These are phyloP conservation scores for Tuber brumale DNA, from an alignment of 495 filamentous ascomycete genomes.

Conservation along the genomic window DNA sequence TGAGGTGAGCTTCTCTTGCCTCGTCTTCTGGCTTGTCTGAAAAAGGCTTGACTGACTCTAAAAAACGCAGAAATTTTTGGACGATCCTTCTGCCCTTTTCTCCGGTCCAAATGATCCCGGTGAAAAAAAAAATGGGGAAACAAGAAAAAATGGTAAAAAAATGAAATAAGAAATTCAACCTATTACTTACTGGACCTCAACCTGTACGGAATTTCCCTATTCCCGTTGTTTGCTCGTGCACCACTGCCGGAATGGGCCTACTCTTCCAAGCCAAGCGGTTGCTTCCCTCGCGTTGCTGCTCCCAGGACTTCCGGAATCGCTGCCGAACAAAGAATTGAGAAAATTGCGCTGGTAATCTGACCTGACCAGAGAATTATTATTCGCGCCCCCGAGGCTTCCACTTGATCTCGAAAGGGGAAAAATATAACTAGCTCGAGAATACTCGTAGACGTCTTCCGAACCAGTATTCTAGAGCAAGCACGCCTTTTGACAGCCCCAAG, in stretches of 20 bases:
- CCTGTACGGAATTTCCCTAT: neutral
- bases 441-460: neutral
- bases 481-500: neutral
- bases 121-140: neutral
- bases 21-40: neutral
- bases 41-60: neutral
- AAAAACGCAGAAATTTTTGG: neutral
- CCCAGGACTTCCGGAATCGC: neutral
- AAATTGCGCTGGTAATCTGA: neutral
- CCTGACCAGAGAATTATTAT: neutral
- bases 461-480: neutral
- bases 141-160: neutral
- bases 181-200: neutral
- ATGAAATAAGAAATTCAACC: neutral
- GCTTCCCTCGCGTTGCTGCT: neutral
- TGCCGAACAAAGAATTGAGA: neutral
- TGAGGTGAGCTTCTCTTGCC: neutral
- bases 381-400: neutral
- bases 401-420: neutral
- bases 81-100: neutral
- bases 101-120: neutral
- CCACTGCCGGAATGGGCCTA: neutral
- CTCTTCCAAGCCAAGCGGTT: neutral
- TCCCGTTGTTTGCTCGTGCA: neutral
- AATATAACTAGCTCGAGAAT: neutral